These are phyloP conservation scores for Tetracentron sinense DNA, from an alignment of 164 flowering plant genomes.

Conservation along the genomic window DNA sequence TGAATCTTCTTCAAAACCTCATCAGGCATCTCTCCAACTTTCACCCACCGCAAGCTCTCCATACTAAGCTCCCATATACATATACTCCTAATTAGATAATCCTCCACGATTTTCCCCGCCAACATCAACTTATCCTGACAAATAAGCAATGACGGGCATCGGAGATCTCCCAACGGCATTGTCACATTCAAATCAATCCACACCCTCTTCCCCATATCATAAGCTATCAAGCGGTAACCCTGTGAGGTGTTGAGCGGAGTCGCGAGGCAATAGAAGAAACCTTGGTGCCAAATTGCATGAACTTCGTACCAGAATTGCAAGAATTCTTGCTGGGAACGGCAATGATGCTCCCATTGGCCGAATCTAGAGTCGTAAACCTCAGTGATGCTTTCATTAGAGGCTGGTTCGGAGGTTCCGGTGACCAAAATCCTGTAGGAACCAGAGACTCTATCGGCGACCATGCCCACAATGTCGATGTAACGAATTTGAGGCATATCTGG, in stretches of 20 bases:
- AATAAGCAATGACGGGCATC: slow-evolving; percentile 25
- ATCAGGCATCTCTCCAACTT: slow-evolving; percentile 25
- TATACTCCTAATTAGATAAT: slow-evolving; percentile 25
- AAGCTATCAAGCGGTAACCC: slow-evolving; percentile 19
- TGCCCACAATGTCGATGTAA: slow-evolving; percentile 26
- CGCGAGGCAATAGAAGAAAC: slow-evolving; percentile 27
- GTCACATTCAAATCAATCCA: slow-evolving; percentile 29
- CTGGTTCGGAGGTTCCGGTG: slow-evolving; percentile 24
- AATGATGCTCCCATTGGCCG: slow-evolving; percentile 20
- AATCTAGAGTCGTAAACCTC: slow-evolving; percentile 26
- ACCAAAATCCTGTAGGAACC: slow-evolving; percentile 18
- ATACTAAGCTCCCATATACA: slow-evolving; percentile 27
- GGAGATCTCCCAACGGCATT: slow-evolving; percentile 20
- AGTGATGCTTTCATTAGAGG: slow-evolving; percentile 23
- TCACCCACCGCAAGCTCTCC: slow-evolving; percentile 24
- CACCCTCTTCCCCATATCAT: slow-evolving; percentile 16
- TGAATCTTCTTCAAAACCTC: slow-evolving; percentile 24
- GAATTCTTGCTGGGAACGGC: slow-evolving; percentile 20
- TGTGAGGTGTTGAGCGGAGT: slow-evolving; percentile 21
- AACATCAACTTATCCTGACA: slow-evolving; percentile 23
- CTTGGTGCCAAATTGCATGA: slow-evolving; percentile 24
- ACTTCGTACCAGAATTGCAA: slow-evolving; percentile 28
- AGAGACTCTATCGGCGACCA: slow-evolving; percentile 15
- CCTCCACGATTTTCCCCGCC: slow-evolving; percentile 31
- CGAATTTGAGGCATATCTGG: slow-evolving; percentile 21